Percentiles rank a stretch among this genome's conserved stretches.
Conservation (phyloP, 805 yeast species). For the Wickerhamia fluorescens region DNA sequence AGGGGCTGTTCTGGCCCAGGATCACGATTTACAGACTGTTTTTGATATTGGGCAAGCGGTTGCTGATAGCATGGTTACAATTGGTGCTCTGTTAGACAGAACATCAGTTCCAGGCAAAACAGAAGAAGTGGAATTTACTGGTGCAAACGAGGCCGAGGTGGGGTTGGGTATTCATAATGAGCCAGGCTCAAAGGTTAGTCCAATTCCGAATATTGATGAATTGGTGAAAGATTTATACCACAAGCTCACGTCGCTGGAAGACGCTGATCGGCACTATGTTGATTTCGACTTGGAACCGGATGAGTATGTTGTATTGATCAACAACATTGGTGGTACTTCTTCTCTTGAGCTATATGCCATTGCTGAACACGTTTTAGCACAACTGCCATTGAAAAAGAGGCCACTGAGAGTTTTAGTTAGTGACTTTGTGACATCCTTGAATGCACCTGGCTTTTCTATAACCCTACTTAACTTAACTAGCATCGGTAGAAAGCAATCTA, state of each 20-base stretch:
- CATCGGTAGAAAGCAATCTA: slow-evolving; percentile 26
- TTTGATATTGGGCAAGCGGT: slow-evolving; percentile 53
- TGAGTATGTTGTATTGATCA: slow-evolving; percentile 63
- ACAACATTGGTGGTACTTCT: slow-evolving; percentile 89
- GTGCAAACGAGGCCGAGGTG: slow-evolving; percentile 65
- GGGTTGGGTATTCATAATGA: slow-evolving; percentile 97
- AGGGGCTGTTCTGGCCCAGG: slow-evolving; percentile 54
- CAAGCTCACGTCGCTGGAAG: slow-evolving; percentile 54
- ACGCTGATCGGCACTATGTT: slow-evolving; percentile 76
- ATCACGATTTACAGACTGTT: slow-evolving; percentile 42
- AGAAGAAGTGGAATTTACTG: slow-evolving; percentile 41
- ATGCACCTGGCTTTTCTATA: slow-evolving; percentile 87
- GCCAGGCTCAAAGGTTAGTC: slow-evolving; percentile 67
- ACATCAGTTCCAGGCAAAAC: slow-evolving; percentile 80
- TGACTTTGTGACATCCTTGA: slow-evolving; percentile 80
- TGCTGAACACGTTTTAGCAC: slow-evolving; percentile 48
- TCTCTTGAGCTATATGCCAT: slow-evolving; percentile 71
- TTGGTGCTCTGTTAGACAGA: slow-evolving; percentile 86
- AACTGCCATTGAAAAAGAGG: slow-evolving; percentile 44
- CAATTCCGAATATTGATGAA: slow-evolving; percentile 65
- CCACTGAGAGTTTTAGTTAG: slow-evolving; percentile 73
- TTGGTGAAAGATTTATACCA: slow-evolving; percentile 52
- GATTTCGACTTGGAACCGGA: slow-evolving; percentile 52
- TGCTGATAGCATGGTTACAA: slow-evolving; percentile 65
- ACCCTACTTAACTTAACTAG: slow-evolving; percentile 68